These are phyloP conservation scores for Penicillium ucsense DNA, from an alignment of 495 filamentous ascomycete species.

Conservation along the genomic window DNA sequence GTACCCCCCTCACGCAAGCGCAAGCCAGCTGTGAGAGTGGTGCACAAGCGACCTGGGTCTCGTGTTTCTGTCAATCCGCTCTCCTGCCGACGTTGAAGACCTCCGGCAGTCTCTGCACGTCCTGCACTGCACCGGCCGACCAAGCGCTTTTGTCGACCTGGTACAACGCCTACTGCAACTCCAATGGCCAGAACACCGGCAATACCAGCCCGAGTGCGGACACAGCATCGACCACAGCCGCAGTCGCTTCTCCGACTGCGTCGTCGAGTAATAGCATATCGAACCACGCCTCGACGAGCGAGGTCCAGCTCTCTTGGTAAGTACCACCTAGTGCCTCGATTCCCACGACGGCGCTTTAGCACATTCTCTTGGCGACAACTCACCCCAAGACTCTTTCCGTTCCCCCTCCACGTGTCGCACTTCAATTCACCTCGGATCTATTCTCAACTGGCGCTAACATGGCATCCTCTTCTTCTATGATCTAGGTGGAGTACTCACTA, in stretches of 20 bases:
- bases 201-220: constrained; percentile 6
- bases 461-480: neutral
- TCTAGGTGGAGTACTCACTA: constrained; percentile 42
- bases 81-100: constrained; percentile 30
- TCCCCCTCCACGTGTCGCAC: neutral
- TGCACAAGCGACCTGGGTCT: constrained; percentile 31
- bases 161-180: constrained; percentile 37
- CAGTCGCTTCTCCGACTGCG: constrained; percentile 6
- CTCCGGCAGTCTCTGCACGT: constrained; percentile 27
- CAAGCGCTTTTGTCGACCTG: constrained; percentile 35
- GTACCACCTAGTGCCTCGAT: neutral
- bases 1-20: constrained; percentile 34
- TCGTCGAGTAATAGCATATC: neutral
- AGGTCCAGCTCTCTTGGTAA: constrained; percentile 19
- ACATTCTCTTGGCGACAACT: no score
- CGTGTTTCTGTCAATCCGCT: constrained; percentile 47
- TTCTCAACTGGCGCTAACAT: no score
- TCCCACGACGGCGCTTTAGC: no score
- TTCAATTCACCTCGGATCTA: neutral
- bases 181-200: constrained; percentile 10
- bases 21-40: constrained; percentile 32
- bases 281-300: neutral
- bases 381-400: neutral
- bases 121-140: constrained; percentile 20
- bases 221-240: constrained; percentile 6